phyloP scores from a whole-genome alignment of 208 protist genomes.

The Dictyostelium gargantuum region DNA sequence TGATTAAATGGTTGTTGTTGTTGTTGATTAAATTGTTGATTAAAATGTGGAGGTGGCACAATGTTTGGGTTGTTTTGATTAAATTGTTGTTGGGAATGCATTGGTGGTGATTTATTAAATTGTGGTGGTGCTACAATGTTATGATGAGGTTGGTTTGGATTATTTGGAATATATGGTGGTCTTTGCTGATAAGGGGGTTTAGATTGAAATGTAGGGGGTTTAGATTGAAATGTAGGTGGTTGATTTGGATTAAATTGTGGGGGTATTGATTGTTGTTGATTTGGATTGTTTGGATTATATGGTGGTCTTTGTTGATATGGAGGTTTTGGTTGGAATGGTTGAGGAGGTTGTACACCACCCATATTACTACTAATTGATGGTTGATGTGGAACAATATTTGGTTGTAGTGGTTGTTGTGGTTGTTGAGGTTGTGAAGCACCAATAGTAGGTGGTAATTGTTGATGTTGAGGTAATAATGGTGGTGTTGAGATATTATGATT shows the following conservation, averaged over 20 bases:
- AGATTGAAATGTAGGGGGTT: not conserved
- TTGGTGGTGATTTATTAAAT: not conserved
- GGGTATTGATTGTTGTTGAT: constrained; percentile 10
- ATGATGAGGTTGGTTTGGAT: not conserved
- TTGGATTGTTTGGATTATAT: not conserved
- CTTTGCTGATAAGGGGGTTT: not conserved
- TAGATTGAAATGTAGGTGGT: not conserved
- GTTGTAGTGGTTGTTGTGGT: not conserved
- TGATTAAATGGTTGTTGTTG: not conserved
- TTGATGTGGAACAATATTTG: not conserved
- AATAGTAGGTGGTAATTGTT: no score
- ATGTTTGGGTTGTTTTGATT: not conserved
- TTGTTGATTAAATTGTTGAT: not conserved
- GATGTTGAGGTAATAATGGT: not conserved
- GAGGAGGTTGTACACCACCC: not conserved
- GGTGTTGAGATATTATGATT: no score
- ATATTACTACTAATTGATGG: no score
- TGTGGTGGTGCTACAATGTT: not conserved
- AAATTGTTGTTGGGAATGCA: constrained; percentile 1
- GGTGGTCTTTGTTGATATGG: not conserved
- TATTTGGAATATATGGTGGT: not conserved
- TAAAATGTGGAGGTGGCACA: not conserved
- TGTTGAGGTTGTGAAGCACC: not conserved
- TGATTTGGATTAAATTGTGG: not conserved
- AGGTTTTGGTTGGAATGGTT: not conserved